phyloP scores from a whole-genome alignment of 208 protist genomes.

The Crithidia bombi region DNA sequence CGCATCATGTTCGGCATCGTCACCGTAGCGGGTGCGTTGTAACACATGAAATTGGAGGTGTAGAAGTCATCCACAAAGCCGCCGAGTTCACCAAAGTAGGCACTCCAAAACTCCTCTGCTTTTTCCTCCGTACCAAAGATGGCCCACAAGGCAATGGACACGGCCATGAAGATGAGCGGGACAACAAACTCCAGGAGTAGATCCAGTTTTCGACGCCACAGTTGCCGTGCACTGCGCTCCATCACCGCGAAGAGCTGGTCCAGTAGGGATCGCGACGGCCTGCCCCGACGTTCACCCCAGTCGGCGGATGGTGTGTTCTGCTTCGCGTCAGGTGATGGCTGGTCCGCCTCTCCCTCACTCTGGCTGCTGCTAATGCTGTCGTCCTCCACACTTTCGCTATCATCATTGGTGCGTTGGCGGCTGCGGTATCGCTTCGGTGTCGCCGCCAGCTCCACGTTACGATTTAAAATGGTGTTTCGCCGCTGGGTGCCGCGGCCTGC shows the following conservation, averaged over 20 bases:
- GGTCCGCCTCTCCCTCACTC: not conserved
- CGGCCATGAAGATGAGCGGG: slow-evolving; percentile 44
- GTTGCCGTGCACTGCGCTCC: slow-evolving; percentile 24
- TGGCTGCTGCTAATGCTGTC: not conserved
- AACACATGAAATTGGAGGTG: slow-evolving; percentile 10
- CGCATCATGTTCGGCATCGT: not conserved
- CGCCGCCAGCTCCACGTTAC: no score
- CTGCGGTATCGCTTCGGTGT: no score
- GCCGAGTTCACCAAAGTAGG: slow-evolving; percentile 13
- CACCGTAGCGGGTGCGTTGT: not conserved
- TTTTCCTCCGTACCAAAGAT: slow-evolving; percentile 30
- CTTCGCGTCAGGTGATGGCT: no score
- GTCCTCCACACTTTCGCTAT: not conserved
- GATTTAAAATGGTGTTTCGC: no score
- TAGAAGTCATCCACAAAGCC: slow-evolving; percentile 12
- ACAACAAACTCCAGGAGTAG: slow-evolving; percentile 41
- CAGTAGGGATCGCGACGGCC: slow-evolving; percentile 36
- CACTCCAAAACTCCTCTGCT: slow-evolving; percentile 1
- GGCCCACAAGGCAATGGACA: slow-evolving; percentile 35
- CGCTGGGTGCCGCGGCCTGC: no score
- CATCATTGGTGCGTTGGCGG: slow-evolving; percentile 30
- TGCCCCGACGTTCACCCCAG: slow-evolving; percentile 40
- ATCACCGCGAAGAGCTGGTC: slow-evolving; percentile 39
- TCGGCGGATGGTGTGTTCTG: no score
- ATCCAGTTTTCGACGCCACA: slow-evolving; percentile 15